Evolutionary conservation across 495 filamentous ascomycete species (phyloP), one percentile per base, ranked within the genome.

Genomic region (Lindgomyces ingoldianus): DNA sequence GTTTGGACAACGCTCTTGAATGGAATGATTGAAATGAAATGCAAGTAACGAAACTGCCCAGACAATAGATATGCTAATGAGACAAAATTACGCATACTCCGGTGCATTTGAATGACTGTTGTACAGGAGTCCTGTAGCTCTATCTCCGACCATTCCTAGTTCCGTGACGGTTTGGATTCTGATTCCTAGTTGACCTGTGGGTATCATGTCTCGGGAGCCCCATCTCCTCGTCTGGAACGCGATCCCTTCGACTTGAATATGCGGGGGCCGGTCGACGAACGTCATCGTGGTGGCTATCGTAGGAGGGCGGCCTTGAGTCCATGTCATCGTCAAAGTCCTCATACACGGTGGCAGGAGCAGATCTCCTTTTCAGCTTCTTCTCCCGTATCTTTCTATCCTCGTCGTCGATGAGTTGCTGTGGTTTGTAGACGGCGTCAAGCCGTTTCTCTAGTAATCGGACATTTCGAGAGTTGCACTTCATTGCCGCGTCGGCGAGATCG

Each of bases 401-500:
- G 24, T 44, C 30, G 12, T 60, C 53, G 57, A 58, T 27, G 41
- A 63, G 47, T 27, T 56, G 64, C 25, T 74, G 68, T 1, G 76
- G 76, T 57, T 73, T 74, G 57, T 77, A 76, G 29, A 44, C 61
- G 41, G 71, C 57, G 61, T 77, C 75, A 36, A 78, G 68, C 16
- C 52, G 45, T 50, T 68, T 41, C 47, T 78, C 76, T 14, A 78
- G 50, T 22, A 73, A 36, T 8, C 70, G 71, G 42, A 75, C 57
- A 44, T 76, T 76, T 60, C 64, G 65, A 39, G 70, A 70, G 47
- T 78, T 78, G 68, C 60, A 68, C 65, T 76, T 78, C 64, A 71
- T 62, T 19, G 62, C 69, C 6, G 83, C 84, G 72, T 98, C 94
- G 36, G 83, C 83, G 24, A 98, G 24, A 69, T 97, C 94, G 19